Percentiles rank a stretch among this genome's conserved stretches.
These are phyloP conservation scores for Yarrowia alimentaria DNA, from an alignment of 805 yeast genomes.

Conservation along the genomic window DNA sequence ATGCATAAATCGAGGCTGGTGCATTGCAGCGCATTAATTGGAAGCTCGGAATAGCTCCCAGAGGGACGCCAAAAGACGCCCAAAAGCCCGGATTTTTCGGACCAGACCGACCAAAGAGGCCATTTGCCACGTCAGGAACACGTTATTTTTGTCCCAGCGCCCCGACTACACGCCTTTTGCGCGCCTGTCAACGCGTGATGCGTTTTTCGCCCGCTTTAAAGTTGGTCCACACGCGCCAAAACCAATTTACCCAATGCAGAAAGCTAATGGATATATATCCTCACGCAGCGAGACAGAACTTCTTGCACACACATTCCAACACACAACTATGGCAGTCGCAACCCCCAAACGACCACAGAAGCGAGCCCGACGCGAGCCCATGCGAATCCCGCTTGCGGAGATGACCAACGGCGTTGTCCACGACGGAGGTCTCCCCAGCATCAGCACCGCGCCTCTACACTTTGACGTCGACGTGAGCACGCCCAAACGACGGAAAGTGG, in stretches of 20 bases:
- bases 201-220: too few relatives aligned
- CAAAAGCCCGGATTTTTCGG: too few relatives aligned
- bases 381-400: slow-evolving; percentile 9
- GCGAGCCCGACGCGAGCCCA: slow-evolving; percentile 20
- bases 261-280: slow-evolving; percentile 13
- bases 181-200: not conserved
- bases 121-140: not conserved
- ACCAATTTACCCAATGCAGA: slow-evolving; percentile 18
- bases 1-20: slow-evolving; percentile 24
- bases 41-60: too few relatives aligned
- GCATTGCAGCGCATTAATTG: slow-evolving; percentile 26
- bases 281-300: not conserved
- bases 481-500: too few relatives aligned
- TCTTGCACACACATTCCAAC: not conserved
- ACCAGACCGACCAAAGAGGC: too few relatives aligned
- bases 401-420: not conserved
- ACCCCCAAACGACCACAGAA: slow-evolving; percentile 27
- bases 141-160: not conserved
- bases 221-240: too few relatives aligned
- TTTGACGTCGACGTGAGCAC: too few relatives aligned
- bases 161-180: not conserved
- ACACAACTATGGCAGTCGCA: slow-evolving; percentile 17
- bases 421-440: not conserved
- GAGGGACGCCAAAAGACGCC: too few relatives aligned
- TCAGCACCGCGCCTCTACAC: too few relatives aligned